Base-by-base conservation (phyloP, 331 rosid species). In the Arachis monticola region DNA sequence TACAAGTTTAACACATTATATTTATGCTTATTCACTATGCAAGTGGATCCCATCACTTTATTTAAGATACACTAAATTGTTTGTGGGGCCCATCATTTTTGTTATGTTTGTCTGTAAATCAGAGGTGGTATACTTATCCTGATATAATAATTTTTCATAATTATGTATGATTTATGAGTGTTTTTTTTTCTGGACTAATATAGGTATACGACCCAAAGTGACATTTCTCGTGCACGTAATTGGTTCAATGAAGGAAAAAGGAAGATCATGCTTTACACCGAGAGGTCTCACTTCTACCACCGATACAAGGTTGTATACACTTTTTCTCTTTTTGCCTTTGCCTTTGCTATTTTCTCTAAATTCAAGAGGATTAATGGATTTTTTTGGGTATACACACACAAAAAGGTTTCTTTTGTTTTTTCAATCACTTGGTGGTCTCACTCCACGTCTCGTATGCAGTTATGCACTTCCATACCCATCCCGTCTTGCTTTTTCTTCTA, bases 241-340 rank as follows among this genome's bases (percentile, higher is more conserved):
- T 87, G 92, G 93, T 93, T 93, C 83, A 89, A 81, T 63, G 90
- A 91, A 87, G 90, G 91, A 68, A 84, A 50, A 70, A 85, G 94
- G 76, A 91, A 87, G 81, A 90, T 88, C 45, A 84, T 93, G 90
- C 92, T 93, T 70, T 91, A 93, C 87, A 91, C 98, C 0, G 97
- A 93, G 87, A 93, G 96, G 65, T 79, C 92, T 83, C 98, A 93
- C 81, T 91, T 91, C 84, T 90, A 89, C 82, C 92, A 87, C 86
- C 85, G 96, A 91, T 93, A 88, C 62, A 90, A 90, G 98, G 97
- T 91, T 68, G 70, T 68, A 60, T 40, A n/a, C 56, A 60, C 31
- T 47, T 8, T 58, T 70, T 9, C 10, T 44, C 7, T 8, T 60
- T 76, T 11, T 2, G 13, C 8, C 62, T 14, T 64, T 12, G 7